A percentile compares a stretch with the other conserved stretches of the same genome.
phyloP scores from a whole-genome alignment of 768 basidiomycete species.

The Rhodotorula babjevae region DNA sequence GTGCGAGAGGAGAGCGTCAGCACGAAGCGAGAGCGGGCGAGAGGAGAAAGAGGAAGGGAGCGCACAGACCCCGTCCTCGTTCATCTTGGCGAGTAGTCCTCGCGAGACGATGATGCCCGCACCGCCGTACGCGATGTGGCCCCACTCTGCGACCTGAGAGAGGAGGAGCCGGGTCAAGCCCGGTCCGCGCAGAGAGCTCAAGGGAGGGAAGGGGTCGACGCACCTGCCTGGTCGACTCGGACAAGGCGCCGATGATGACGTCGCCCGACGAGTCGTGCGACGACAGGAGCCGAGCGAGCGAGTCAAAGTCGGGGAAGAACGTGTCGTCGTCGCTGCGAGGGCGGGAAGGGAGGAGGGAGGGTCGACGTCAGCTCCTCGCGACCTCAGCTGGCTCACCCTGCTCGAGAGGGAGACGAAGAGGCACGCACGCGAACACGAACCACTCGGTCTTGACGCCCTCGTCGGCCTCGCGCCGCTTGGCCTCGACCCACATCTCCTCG shows the following conservation, averaged over 20 bases:
- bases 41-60: background rate
- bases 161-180: no score
- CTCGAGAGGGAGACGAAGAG: no score
- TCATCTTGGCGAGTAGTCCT: constrained; percentile 25
- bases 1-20: no score
- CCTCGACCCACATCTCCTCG: constrained; percentile 33
- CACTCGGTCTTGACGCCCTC: constrained; percentile 30
- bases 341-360: background rate
- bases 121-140: constrained; percentile 38
- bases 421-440: constrained; percentile 38
- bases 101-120: constrained; percentile 29
- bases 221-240: constrained; percentile 38
- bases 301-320: constrained; percentile 38
- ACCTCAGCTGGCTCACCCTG: no score
- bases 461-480: constrained; percentile 5
- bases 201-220: background rate
- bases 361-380: no score
- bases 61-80: constrained; percentile 22
- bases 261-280: constrained; percentile 17
- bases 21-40: background rate
- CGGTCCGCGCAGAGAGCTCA: background rate
- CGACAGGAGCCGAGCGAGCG: constrained; percentile 20
- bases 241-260: constrained; percentile 29
- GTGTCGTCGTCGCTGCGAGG: constrained; percentile 38
- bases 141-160: constrained; percentile 33